phyloP scores from a whole-genome alignment of 2,329 filamentous ascomycete genomes.

The Xylariaceae sp. region DNA sequence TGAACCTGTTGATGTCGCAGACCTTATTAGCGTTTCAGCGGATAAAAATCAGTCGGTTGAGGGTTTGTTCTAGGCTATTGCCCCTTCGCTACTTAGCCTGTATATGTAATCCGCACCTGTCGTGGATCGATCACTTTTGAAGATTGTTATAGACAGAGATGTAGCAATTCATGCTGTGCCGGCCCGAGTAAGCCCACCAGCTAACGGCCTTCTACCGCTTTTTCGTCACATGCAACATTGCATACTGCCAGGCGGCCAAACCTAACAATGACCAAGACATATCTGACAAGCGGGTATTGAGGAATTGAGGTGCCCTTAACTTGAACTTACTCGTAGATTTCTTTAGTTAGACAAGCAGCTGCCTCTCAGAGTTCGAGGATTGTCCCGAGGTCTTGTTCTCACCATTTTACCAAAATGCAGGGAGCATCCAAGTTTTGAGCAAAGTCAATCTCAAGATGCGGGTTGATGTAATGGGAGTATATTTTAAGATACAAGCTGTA shows the following conservation, averaged over 20 bases:
- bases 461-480: constrained; percentile 25
- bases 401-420: constrained; percentile 1
- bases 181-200: constrained; percentile 7
- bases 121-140: neutral
- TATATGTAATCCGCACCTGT: neutral
- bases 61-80: constrained; percentile 7
- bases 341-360: neutral
- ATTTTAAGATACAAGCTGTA: constrained; percentile 24
- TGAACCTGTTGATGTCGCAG: neutral
- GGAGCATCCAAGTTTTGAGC: constrained; percentile 7
- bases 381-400: constrained; percentile 14
- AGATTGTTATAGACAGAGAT: neutral
- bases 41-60: constrained; percentile 1
- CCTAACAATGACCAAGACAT: constrained; percentile 7
- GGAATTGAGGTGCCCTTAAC: neutral
- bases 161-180: constrained; percentile 2
- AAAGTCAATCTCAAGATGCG: constrained; percentile 3
- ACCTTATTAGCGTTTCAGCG: constrained; percentile 2
- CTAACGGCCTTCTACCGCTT: constrained; percentile 14
- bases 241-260: constrained; percentile 20
- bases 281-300: neutral
- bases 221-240: constrained; percentile 10
- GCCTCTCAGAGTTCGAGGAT: constrained; percentile 6
- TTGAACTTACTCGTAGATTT: neutral
- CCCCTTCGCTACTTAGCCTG: neutral